Percentiles rank a stretch among this genome's conserved stretches.
These are phyloP conservation scores for Aspergillus ustus DNA, from an alignment of 2,329 filamentous ascomycete genomes.

Conservation along the genomic window DNA sequence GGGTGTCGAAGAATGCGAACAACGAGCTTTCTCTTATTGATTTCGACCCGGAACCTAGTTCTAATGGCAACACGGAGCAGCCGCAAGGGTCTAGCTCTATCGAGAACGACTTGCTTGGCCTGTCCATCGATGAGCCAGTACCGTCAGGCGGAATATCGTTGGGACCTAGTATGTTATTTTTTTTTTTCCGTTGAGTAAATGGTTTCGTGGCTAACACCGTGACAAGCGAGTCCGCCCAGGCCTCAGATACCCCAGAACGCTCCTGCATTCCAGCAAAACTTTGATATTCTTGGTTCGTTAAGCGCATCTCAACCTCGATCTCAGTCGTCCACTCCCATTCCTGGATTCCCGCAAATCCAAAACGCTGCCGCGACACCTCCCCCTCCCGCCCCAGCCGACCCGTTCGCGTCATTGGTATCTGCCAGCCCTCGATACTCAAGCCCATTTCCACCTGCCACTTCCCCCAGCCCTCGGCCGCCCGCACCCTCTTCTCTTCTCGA, in stretches of 20 bases:
- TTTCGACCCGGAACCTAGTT: conserved; percentile 67
- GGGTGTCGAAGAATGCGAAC: conserved; percentile 67
- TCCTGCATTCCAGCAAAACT: conserved; percentile 56
- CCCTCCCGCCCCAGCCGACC: conserved; percentile 55
- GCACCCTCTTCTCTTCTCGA: conserved; percentile 41
- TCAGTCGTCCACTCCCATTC: conserved; percentile 55
- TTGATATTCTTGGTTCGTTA: conserved; percentile 62
- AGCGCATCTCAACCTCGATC: conserved; percentile 53
- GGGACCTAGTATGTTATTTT: conserved; percentile 70
- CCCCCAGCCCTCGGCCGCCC: conserved; percentile 24
- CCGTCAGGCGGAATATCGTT: conserved; percentile 87
- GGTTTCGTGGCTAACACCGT: background rate
- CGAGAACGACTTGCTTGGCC: conserved; percentile 87
- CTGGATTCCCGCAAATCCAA: conserved; percentile 42
- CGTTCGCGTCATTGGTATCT: conserved; percentile 64
- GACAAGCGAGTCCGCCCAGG: conserved; percentile 2
- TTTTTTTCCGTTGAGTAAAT: background rate
- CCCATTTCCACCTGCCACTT: conserved; percentile 38
- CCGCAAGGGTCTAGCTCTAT: conserved; percentile 66
- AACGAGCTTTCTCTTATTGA: conserved; percentile 93
- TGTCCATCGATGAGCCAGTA: conserved; percentile 75
- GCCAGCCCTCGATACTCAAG: conserved; percentile 55
- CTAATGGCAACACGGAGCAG: conserved; percentile 49
- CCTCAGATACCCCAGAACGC: conserved; percentile 43
- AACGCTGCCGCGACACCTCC: conserved; percentile 37